Evolutionary conservation across 148 eudicot species (phyloP), one percentile per base, ranked within the genome.

Genomic region (Heliamphora exappendiculata): DNA sequence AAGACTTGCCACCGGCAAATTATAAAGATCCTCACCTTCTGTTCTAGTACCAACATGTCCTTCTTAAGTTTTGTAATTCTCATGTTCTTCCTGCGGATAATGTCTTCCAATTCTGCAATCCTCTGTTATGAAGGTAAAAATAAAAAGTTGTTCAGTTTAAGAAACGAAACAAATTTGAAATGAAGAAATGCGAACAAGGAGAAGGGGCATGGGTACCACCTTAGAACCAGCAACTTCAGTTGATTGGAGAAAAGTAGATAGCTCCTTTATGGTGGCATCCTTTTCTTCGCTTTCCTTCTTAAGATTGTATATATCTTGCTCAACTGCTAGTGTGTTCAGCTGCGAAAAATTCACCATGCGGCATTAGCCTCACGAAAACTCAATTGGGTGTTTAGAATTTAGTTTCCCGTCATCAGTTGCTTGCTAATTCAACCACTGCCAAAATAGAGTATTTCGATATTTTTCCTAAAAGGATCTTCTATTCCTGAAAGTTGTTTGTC

Each of bases 241-340:
- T 57, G 96, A 88, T 67, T 79, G 85, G 47, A 94, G 86, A 67
- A 81, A 83, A 74, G 80, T 77, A 22, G 98, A 86, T 47, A 93
- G 82, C 82, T 91, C 86, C 83, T 84, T 86, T 69, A 93, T 87
- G 67, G 94, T 85, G 62, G 80, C 79, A 81, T 89, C 92, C 67
- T 95, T 92, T 83, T 89, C 92, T 85, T 88, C 96, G 70, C 90
- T 88, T 82, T 89, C 92, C 79, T 79, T 95, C 78, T 81, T 83
- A 22, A 91, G 90, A 82, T 78, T 87, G 76, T 82, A 78, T 19
- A 86, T 72, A 72, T 92, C 92, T 80, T 87, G 94, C 60, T 89
- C 94, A 29, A 85, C 72, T 55, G 87, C 90, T 44, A 85, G 73
- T 75, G 84, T 78, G 51, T 90, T 87, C 64, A 86, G 83, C 98